Evolutionary conservation across 352 stramenopile species (phyloP), one percentile per base, ranked within the genome.

Genomic region (Pythium dissotocum): DNA sequence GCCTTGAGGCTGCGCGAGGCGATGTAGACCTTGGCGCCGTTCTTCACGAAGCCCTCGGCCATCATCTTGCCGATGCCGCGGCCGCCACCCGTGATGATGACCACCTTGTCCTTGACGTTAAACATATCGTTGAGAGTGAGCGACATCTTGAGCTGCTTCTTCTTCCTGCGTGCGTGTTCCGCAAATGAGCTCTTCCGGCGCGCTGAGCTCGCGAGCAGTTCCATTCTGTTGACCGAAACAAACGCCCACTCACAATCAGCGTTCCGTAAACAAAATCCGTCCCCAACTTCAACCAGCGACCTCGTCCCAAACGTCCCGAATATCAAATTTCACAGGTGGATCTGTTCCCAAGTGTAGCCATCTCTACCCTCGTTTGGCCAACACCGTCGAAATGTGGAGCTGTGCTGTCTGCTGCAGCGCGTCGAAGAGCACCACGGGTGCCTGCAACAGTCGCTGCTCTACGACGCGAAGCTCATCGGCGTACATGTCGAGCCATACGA

Each of bases 41-140:
- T 97, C 51, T 83, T 71, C 24, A 94, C 84, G 75, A 98, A 98
- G 14, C 91, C 92, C 66, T 96, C 89, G 55, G 95, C 93, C 67
- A 99, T 98, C 95, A 99, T 98, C 61, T 90, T 86, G 57, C 97
- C 97, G 73, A 99, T 98, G 40, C 97, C 97, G 44, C 91, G 82
- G 36, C 88, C 94, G 48, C 96, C 95, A 60, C 97, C 97, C 21
- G 95, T 99, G 63, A 99, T 84, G 7, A 99, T 65, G 28, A 98
- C 92, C 40, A 90, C 72, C 64, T 91, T 91, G 68, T 77, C 78
- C 71, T 83, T 77, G 30, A 95, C 80, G 56, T 67, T 70, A 60
- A 93, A 93, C 35, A 93, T 79, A 18, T 86, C 67, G 21, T 65
- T 71, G 21, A 84, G 59, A 24, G 76, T 52, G 33, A 89, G 70